Evolutionary conservation across 768 basidiomycete genomes (phyloP).

Genomic region (Trametes cingulata): DNA sequence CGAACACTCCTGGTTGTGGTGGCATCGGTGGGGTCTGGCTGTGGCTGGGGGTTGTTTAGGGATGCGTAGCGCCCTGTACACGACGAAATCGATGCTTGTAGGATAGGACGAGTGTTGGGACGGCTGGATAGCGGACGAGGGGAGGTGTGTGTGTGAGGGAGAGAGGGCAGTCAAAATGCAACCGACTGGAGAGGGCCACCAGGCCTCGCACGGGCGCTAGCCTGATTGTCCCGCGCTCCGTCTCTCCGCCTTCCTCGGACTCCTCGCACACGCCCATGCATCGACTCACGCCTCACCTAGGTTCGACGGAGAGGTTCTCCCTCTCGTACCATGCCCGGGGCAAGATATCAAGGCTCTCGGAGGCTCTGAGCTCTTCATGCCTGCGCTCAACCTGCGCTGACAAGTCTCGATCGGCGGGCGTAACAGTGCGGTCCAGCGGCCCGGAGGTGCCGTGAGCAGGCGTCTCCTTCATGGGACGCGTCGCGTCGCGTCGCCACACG

Average conservation of each 20-base stretch:
- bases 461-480: background rate
- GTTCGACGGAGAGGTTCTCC: no score
- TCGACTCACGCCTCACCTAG: background rate
- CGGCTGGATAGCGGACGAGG: background rate
- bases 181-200: slow-evolving; percentile 2
- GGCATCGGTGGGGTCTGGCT: slow-evolving; percentile 46
- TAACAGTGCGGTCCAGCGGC: background rate
- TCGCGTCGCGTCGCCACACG: slow-evolving; percentile 13
- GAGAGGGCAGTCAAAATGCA: slow-evolving; percentile 10
- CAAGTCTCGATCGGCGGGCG: background rate
- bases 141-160: background rate
- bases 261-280: background rate
- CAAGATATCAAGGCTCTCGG: no score
- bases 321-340: no score
- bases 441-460: background rate
- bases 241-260: background rate
- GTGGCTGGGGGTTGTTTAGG: background rate
- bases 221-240: slow-evolving; percentile 1
- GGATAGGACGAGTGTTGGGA: background rate
- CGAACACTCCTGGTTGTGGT: slow-evolving; percentile 70
- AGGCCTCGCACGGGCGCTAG: slow-evolving; percentile 6
- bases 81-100: background rate
- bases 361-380: no score
- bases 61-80: background rate
- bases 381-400: no score